phyloP scores from a whole-genome alignment of 495 filamentous ascomycete genomes.

The Aspergillus baeticus region DNA sequence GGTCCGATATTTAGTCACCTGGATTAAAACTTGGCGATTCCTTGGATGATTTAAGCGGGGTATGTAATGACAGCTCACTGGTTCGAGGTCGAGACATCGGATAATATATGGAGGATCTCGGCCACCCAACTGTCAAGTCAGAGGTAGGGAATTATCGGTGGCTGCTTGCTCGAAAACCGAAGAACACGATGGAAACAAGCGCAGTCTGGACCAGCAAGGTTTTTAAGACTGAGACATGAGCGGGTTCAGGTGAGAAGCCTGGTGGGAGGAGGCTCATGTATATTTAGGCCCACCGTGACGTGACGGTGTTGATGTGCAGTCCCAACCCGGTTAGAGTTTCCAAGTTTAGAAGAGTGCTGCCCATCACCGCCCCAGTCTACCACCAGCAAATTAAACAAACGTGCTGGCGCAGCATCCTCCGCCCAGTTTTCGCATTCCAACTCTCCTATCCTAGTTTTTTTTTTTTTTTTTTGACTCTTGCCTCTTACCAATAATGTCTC shows the following conservation, averaged over 20 bases:
- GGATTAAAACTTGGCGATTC: neutral
- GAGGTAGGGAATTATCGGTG: neutral
- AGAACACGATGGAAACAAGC: neutral
- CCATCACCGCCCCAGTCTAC: constrained; percentile 8
- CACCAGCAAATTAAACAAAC: constrained; percentile 23
- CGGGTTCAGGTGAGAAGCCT: constrained; percentile 1
- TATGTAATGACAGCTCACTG: neutral
- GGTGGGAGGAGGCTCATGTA: constrained; percentile 11
- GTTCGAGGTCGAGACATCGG: neutral
- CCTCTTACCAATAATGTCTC: neutral
- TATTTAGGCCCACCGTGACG: neutral
- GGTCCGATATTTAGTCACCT: neutral
- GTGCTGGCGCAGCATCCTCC: constrained; percentile 20
- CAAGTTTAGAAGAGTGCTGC: constrained; percentile 21
- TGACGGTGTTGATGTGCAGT: neutral
- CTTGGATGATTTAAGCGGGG: neutral
- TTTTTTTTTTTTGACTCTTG: neutral
- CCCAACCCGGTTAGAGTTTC: constrained; percentile 16
- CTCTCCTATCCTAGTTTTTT: constrained; percentile 8
- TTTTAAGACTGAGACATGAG: constrained; percentile 18
- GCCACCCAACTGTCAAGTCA: neutral
- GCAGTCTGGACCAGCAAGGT: neutral
- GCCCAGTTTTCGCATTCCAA: constrained; percentile 19
- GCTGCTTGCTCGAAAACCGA: neutral
- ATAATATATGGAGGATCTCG: neutral